Percentiles rank a stretch among this genome's conserved stretches.
These are phyloP conservation scores for Hibiscus syriacus DNA, from an alignment of 345 rosid species.

Conservation along the genomic window DNA sequence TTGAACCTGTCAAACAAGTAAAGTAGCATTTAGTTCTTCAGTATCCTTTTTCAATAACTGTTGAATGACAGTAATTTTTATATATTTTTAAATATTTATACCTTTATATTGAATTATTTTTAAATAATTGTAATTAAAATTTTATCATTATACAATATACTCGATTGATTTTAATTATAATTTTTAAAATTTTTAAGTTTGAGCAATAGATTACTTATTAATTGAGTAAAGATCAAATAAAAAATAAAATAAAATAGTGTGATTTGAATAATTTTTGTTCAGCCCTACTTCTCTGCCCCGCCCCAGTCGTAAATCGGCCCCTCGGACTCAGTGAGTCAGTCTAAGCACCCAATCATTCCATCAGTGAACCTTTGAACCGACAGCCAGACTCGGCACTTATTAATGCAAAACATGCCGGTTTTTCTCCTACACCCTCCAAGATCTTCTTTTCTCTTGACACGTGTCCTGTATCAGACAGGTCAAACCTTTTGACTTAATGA, in stretches of 20 bases:
- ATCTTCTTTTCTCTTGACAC: conserved; percentile 26
- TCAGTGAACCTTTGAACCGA: conserved; percentile 25
- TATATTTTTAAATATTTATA: too few species aligned
- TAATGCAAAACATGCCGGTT: conserved; percentile 46
- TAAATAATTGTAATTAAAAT: too few species aligned
- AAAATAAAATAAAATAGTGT: too few species aligned
- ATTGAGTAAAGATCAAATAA: too few species aligned
- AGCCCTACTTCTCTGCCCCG: too few species aligned
- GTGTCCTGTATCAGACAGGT: conserved; percentile 45
- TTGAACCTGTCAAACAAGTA: not conserved
- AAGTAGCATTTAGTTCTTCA: conserved; percentile 14
- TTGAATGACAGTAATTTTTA: too few species aligned
- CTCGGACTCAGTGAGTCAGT: not conserved
- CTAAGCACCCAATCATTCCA: conserved; percentile 83
- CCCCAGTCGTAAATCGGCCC: not conserved
- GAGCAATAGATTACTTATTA: too few species aligned
- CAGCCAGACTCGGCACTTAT: not conserved
- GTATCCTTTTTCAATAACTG: not conserved
- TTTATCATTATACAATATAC: too few species aligned
- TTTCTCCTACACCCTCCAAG: conserved; percentile 45
- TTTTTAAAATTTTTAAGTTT: too few species aligned
- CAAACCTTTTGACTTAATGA: conserved; percentile 38
- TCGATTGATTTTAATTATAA: too few species aligned
- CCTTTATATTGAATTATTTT: too few species aligned
- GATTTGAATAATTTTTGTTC: too few species aligned